Percentiles rank a stretch among this genome's conserved stretches.
phyloP scores from a whole-genome alignment of 2,329 filamentous ascomycete species.

The Elsinoe perseae region DNA sequence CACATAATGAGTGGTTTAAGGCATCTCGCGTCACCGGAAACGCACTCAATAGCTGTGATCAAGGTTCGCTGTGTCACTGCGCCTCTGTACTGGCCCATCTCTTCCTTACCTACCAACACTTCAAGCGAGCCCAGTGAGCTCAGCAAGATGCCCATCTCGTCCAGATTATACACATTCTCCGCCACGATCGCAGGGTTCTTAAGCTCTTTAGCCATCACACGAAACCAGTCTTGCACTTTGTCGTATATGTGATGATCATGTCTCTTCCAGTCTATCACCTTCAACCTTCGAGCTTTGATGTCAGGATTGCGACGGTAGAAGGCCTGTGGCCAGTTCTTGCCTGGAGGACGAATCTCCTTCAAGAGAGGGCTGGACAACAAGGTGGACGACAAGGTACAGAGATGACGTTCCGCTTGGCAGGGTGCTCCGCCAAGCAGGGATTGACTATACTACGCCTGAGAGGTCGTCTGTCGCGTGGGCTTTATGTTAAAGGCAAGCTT shows the following conservation, averaged over 20 bases:
- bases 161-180: slow-evolving; percentile 33
- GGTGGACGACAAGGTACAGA: no score
- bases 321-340: background rate
- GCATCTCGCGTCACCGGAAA: slow-evolving; percentile 24
- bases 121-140: slow-evolving; percentile 25
- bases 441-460: no score
- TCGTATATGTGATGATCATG: background rate
- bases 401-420: no score
- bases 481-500: no score
- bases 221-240: background rate
- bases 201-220: background rate
- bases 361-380: no score
- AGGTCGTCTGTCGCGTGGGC: no score
- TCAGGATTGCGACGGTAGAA: background rate
- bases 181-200: background rate
- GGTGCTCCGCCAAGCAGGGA: no score
- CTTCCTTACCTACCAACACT: slow-evolving; percentile 28
- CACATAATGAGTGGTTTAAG: slow-evolving; percentile 25
- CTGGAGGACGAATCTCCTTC: background rate
- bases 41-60: slow-evolving; percentile 26
- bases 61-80: slow-evolving; percentile 24
- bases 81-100: slow-evolving; percentile 23
- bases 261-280: background rate
- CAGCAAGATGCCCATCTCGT: slow-evolving; percentile 32
- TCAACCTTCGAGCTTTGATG: background rate